A percentile compares a stretch with the other conserved stretches of the same genome.
Conservation (phyloP, 305 asterid species). For the Fraxinus ornus region DNA sequence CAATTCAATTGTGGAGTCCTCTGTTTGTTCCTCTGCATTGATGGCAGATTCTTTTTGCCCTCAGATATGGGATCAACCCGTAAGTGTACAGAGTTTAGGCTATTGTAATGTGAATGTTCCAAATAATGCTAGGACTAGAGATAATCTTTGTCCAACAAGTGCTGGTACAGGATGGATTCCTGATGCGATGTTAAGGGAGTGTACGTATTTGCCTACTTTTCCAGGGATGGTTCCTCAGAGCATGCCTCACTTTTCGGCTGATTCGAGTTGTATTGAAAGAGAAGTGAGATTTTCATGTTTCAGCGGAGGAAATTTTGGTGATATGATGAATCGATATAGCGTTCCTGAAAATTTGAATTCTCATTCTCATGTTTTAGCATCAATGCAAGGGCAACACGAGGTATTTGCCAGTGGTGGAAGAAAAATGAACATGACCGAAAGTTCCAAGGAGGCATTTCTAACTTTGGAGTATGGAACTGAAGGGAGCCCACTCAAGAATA, state of each 20-base stretch:
- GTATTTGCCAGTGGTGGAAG: slow-evolving; percentile 34
- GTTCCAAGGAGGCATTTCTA: slow-evolving; percentile 36
- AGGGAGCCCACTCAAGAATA: slow-evolving; percentile 53
- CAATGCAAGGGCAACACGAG: slow-evolving; percentile 50
- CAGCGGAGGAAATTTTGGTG: slow-evolving; percentile 63
- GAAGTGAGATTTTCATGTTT: slow-evolving; percentile 89
- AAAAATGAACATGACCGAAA: slow-evolving; percentile 34
- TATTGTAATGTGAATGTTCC: slow-evolving; percentile 45
- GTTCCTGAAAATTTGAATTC: slow-evolving; percentile 43
- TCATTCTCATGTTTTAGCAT: slow-evolving; percentile 37
- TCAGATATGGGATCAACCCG: slow-evolving; percentile 55
- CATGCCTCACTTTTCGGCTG: slow-evolving; percentile 73
- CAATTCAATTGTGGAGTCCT: slow-evolving; percentile 39
- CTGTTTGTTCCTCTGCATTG: slow-evolving; percentile 40
- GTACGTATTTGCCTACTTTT: slow-evolving; percentile 50
- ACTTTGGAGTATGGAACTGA: slow-evolving; percentile 32
- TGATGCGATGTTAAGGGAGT: slow-evolving; percentile 53
- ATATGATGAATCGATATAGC: slow-evolving; percentile 49
- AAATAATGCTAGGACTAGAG: slow-evolving; percentile 35
- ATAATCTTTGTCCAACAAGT: slow-evolving; percentile 30
- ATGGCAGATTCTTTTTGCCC: slow-evolving; percentile 50
- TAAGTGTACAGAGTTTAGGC: slow-evolving; percentile 46
- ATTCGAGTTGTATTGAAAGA: slow-evolving; percentile 79
- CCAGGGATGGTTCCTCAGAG: slow-evolving; percentile 60
- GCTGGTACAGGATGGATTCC: slow-evolving; percentile 47